Conservation (phyloP, 2,329 filamentous ascomycete genomes). For the Colletotrichum truncatum region DNA sequence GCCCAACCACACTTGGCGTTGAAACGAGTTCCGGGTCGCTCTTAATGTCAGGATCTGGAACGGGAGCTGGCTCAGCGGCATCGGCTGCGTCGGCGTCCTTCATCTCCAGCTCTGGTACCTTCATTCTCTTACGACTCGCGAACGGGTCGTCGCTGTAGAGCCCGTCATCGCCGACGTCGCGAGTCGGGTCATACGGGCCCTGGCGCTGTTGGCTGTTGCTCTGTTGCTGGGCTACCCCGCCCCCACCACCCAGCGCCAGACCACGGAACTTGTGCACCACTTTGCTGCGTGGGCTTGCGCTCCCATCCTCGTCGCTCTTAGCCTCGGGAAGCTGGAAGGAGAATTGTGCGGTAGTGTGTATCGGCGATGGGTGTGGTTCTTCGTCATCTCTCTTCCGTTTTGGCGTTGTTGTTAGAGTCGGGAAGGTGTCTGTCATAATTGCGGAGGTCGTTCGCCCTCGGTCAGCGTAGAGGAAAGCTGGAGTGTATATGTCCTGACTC, state of each 20-base stretch:
- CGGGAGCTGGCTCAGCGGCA: constrained; percentile 25
- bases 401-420: constrained; percentile 42
- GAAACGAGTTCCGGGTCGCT: constrained; percentile 4
- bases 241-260: constrained; percentile 55
- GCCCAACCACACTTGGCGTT: background rate
- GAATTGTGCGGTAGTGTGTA: constrained; percentile 44
- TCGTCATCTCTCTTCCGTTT: constrained; percentile 57
- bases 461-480: too few species aligned
- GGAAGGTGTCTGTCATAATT: constrained; percentile 25
- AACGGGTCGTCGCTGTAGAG: constrained; percentile 40
- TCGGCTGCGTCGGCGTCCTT: constrained; percentile 34
- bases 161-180: constrained; percentile 37
- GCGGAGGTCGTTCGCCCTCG: background rate
- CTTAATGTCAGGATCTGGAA: constrained; percentile 25
- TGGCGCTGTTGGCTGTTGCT: constrained; percentile 18
- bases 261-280: constrained; percentile 63
- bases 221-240: constrained; percentile 48
- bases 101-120: constrained; percentile 43
- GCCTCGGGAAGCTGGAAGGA: constrained; percentile 52
- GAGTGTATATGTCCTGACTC: constrained; percentile 16
- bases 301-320: constrained; percentile 53
- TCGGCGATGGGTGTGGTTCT: constrained; percentile 39
- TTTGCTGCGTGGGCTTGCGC: constrained; percentile 60
- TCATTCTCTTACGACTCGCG: constrained; percentile 48
- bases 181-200: constrained; percentile 16